A percentile compares a stretch with the other conserved stretches of the same genome.
Evolutionary conservation across 352 stramenopile genomes (phyloP).

Genomic region (Globisporangium abappressorium): DNA sequence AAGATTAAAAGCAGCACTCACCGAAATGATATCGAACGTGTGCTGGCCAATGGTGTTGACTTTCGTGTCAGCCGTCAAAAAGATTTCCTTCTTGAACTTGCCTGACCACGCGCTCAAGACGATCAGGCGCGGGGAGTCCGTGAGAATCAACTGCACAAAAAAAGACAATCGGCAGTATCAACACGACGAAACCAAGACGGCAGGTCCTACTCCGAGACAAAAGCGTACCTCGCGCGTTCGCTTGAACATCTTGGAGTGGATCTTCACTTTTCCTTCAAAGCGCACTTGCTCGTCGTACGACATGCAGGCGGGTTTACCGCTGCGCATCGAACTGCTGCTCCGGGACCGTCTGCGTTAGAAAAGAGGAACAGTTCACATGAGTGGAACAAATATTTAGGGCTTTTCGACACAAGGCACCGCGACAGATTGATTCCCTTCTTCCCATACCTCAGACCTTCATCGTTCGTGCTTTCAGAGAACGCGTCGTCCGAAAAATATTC

Average conservation of each 20-base stretch:
- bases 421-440: constrained; percentile 16
- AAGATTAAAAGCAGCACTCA: constrained; percentile 25
- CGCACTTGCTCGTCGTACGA: constrained; percentile 62
- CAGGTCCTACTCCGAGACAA: not conserved
- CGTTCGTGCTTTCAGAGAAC: constrained; percentile 72
- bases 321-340: constrained; percentile 62
- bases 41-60: constrained; percentile 68
- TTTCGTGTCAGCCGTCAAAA: constrained; percentile 57
- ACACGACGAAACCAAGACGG: not conserved
- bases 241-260: constrained; percentile 79
- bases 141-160: constrained; percentile 55
- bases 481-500: constrained; percentile 79
- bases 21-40: constrained; percentile 76
- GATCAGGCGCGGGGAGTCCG: constrained; percentile 63
- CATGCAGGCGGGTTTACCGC: constrained; percentile 52
- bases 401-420: constrained; percentile 22
- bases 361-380: not conserved
- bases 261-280: constrained; percentile 72
- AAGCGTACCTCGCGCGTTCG: constrained; percentile 59
- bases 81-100: constrained; percentile 72
- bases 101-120: constrained; percentile 66
- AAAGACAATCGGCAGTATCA: not conserved
- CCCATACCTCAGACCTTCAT: constrained; percentile 27
- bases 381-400: not conserved
- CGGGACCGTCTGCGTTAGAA: constrained; percentile 41